Base-by-base conservation (phyloP, 2,329 filamentous ascomycete genomes). In the Phyllosticta citriasiana region DNA sequence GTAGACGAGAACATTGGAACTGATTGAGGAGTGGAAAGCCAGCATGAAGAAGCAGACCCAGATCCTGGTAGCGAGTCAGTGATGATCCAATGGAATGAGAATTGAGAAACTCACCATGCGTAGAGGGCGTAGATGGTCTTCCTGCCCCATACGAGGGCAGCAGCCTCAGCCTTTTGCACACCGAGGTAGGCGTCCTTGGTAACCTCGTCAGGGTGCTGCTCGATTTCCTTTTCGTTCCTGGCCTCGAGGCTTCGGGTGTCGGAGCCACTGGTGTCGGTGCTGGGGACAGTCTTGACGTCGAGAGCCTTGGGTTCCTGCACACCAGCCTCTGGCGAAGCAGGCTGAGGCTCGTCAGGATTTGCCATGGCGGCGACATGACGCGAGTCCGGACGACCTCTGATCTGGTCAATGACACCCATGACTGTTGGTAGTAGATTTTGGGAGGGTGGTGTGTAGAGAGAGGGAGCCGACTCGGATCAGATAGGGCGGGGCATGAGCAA, bases 11-110 rank as follows among this genome's bases (percentile, higher is more conserved):
- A 76, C 65, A 4, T 74, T 73, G 57, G 70, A 68, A 55, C 77
- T 74, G 53, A 77, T 74, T 55, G 72, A 71, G 59, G 77, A 71
- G 63, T 79, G 72, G 53, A 80, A 67, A 27, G 76, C 79, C 54
- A 82, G 80, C 66, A 79, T 76, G 62, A 81, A 79, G 55, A 77
- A 76, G 64, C 79, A 74, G 5, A 80, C 63, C 64, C 77, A 80
- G 53, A 81, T 73, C 40, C 77, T 79, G 57, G 65, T 51, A 2
- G 1, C 22, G n/a, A 8, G 9, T 33, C 6, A 57, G 53, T 10
- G 24, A 27, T n/a, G 27, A 1, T 16, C 7, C 6, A 24, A 5
- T 3, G 2, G 8, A n/a, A 16, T 10, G 10, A 9, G n/a, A n/a
- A 24, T 2, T 57, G 4, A 22, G 4, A 9, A 2, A 65, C 72